phyloP scores from a whole-genome alignment of 148 eudicot species.

The Bassia scoparia region DNA sequence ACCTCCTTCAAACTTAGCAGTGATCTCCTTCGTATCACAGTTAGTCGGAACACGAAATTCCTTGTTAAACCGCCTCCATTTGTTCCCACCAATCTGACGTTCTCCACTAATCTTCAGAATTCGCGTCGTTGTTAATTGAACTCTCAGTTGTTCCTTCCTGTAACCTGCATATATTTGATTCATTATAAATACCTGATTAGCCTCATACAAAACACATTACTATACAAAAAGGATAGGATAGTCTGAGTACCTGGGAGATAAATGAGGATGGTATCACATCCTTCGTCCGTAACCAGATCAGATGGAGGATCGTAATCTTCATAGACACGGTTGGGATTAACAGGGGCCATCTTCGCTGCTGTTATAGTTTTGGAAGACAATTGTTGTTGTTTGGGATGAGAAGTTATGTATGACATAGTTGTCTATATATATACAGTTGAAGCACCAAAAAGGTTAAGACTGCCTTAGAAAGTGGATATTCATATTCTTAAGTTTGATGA shows the following conservation, averaged over 20 bases:
- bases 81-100: conserved; percentile 40
- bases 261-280: conserved; percentile 47
- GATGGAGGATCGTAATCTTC: conserved; percentile 47
- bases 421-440: conserved; percentile 23
- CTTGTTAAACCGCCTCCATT: conserved; percentile 50
- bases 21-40: conserved; percentile 45
- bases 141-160: conserved; percentile 47
- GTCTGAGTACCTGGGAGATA: conserved; percentile 51
- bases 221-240: background rate
- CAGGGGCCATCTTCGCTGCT: conserved; percentile 16
- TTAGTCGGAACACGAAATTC: conserved; percentile 39
- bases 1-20: conserved; percentile 53
- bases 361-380: conserved; percentile 14
- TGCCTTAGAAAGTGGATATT: conserved; percentile 31
- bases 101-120: conserved; percentile 52
- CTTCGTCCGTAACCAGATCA: conserved; percentile 40
- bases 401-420: background rate
- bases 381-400: conserved; percentile 13
- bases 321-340: conserved; percentile 27
- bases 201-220: background rate
- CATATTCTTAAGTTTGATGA: conserved; percentile 27
- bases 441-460: background rate
- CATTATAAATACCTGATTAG: background rate
- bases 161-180: conserved; percentile 36
- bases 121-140: conserved; percentile 42